Evolutionary conservation across 208 protist species (phyloP), one percentile per base, ranked within the genome.

Genomic region (Crithidia fasciculata): DNA sequence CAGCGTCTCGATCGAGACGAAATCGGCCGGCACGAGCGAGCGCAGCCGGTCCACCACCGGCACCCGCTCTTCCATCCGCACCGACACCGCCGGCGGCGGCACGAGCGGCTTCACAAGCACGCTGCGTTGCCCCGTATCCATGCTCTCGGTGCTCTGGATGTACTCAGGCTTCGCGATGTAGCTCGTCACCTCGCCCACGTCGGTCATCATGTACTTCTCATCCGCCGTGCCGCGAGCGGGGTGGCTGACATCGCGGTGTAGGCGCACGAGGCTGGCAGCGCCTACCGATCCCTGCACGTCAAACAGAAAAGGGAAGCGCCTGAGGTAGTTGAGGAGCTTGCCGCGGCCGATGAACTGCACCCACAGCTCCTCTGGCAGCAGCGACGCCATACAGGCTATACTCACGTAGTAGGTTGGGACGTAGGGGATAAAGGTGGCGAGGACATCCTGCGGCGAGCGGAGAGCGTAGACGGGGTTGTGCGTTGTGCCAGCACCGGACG

Each of bases 401-500:
- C 87, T 83, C 10, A 95, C 90, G 57, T 85, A 94, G 75, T 88
- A 96, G 13, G 92, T 92, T 12, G 92, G 92, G 53, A 96, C 81
- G 78, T 89, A 90, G 44, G 89, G 81, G n/a, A 93, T 67, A 56
- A 95, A 88, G 10, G 62, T 50, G 8, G 76, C 76, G 43, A 91
- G 80, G 59, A 96, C 84, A 47, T 94, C 87, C 57, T 94, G 88
- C 10, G 88, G 84, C n/a, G 88, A 88, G 39, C 80, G 85, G 80
- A 83, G 84, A 50, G 71, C 53, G 36, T 85, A 2, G 9, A 41
- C 41, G 15, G 73, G 16, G 15, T 5, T 50, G 55, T 70, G 67
- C 5, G 41, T 77, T 8, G 77, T 80, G 60, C 72, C 71, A 44
- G 60, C 62, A 4, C 66, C 52, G n/a, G 72, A 28, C 7, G 67